phyloP scores from a whole-genome alignment of 352 stramenopile genomes.

The Peronospora farinosa region DNA sequence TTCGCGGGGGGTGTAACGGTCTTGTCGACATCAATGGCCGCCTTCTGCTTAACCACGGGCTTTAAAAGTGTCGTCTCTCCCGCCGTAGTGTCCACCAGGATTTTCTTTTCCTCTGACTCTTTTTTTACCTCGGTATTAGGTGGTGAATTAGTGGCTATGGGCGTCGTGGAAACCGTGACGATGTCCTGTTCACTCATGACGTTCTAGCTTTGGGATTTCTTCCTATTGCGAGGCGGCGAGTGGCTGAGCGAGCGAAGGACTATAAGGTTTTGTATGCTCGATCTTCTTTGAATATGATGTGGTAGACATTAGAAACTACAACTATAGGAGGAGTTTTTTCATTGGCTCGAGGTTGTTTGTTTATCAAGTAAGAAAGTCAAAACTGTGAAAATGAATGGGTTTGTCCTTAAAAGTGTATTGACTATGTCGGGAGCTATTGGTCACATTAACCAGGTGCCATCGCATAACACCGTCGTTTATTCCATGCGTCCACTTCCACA shows the following conservation, averaged over 20 bases:
- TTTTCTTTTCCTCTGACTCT: constrained; percentile 6
- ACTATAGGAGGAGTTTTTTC: too few species aligned
- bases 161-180: constrained; percentile 7
- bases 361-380: not conserved
- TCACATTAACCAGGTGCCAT: constrained; percentile 91
- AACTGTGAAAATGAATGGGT: too few species aligned
- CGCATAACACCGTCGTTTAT: constrained; percentile 91
- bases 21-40: not conserved
- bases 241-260: constrained; percentile 5
- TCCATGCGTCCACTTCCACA: constrained; percentile 69
- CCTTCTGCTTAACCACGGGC: constrained; percentile 10
- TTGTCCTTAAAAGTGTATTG: constrained; percentile 26
- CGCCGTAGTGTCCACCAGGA: constrained; percentile 5
- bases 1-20: constrained; percentile 8
- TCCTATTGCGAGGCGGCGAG: constrained; percentile 7
- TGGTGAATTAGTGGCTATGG: not conserved
- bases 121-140: not conserved
- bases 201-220: constrained; percentile 18
- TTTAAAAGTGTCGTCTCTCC: constrained; percentile 8
- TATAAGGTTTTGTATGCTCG: constrained; percentile 13
- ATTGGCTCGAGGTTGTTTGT: not conserved
- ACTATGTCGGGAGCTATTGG: constrained; percentile 30
- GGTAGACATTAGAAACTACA: not conserved
- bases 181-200: constrained; percentile 22
- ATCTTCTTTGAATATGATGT: constrained; percentile 21